Evolutionary conservation across 352 stramenopile species (phyloP).

Genomic region (Plasmopara viticola): DNA sequence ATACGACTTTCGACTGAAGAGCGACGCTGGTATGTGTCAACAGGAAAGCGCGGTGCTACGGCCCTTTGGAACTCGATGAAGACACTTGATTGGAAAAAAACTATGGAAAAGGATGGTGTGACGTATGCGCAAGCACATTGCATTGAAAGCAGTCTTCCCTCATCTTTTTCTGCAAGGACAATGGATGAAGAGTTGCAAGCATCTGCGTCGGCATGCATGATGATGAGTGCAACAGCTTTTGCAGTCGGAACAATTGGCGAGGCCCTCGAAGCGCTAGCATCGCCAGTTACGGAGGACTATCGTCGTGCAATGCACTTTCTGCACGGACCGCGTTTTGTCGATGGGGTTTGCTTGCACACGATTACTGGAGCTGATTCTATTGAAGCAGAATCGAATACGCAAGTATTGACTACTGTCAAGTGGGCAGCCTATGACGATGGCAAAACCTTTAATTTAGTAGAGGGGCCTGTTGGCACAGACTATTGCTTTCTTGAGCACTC

Average conservation of each 20-base stretch:
- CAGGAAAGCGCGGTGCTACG: conserved; percentile 34
- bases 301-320: conserved; percentile 60
- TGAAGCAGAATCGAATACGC: conserved; percentile 15
- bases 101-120: conserved; percentile 47
- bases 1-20: conserved; percentile 46
- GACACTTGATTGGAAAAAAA: conserved; percentile 52
- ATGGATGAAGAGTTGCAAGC: conserved; percentile 5
- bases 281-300: conserved; percentile 61
- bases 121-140: conserved; percentile 58
- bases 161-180: conserved; percentile 4
- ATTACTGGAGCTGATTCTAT: conserved; percentile 19
- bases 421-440: conserved; percentile 66
- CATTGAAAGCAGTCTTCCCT: conserved; percentile 32
- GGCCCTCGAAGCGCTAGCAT: conserved; percentile 55
- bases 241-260: conserved; percentile 54
- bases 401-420: conserved; percentile 66
- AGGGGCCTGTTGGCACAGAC: conserved; percentile 38
- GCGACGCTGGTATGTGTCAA: conserved; percentile 33
- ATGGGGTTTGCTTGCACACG: conserved; percentile 52
- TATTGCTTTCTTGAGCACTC: conserved; percentile 79
- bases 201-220: conserved; percentile 35
- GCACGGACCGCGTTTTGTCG: conserved; percentile 49
- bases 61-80: conserved; percentile 39
- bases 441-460: conserved; percentile 22
- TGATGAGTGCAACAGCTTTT: conserved; percentile 54